A percentile compares a stretch with the other conserved stretches of the same genome.
These are phyloP conservation scores for Nannizzia gypsea DNA, from an alignment of 2,329 filamentous ascomycete species.

Conservation along the genomic window DNA sequence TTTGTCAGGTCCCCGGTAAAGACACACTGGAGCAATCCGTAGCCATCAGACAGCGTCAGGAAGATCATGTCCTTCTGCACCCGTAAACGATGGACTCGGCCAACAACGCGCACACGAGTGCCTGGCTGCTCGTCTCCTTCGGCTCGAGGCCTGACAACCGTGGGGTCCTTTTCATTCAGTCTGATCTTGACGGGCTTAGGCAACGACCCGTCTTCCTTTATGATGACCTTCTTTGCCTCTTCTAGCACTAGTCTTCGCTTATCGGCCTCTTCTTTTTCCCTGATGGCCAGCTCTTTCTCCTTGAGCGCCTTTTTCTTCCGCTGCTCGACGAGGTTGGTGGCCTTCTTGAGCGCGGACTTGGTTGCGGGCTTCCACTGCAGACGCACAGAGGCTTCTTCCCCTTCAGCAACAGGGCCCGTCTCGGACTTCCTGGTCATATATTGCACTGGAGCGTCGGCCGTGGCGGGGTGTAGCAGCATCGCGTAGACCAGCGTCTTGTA, in stretches of 20 bases:
- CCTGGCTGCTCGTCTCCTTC: slow-evolving; percentile 49
- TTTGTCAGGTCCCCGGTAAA: slow-evolving; percentile 70
- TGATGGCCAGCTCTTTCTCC: slow-evolving; percentile 59
- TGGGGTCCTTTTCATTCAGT: slow-evolving; percentile 57
- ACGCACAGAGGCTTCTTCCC: slow-evolving; percentile 52
- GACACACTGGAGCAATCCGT: slow-evolving; percentile 74
- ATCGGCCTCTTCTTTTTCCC: slow-evolving; percentile 60
- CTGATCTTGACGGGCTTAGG: slow-evolving; percentile 64
- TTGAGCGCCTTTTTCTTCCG: slow-evolving; percentile 78
- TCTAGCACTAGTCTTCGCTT: slow-evolving; percentile 62
- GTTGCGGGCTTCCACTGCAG: slow-evolving; percentile 69
- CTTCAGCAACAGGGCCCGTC: slow-evolving; percentile 47
- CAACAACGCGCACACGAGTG: slow-evolving; percentile 65
- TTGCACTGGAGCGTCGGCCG: slow-evolving; percentile 41
- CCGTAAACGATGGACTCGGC: slow-evolving; percentile 70
- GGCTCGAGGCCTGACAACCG: slow-evolving; percentile 43
- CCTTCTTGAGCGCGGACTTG: slow-evolving; percentile 79
- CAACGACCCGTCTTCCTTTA: slow-evolving; percentile 58
- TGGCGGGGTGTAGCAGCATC: slow-evolving; percentile 57
- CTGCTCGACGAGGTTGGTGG: slow-evolving; percentile 58
- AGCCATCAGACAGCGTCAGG: slow-evolving; percentile 73
- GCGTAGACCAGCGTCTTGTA: slow-evolving; percentile 74
- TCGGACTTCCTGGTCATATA: slow-evolving; percentile 60
- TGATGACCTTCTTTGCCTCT: slow-evolving; percentile 66
- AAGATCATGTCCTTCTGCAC: slow-evolving; percentile 78